Evolutionary conservation across 164 flowering plant genomes (phyloP).

Genomic region (Sedum album): DNA sequence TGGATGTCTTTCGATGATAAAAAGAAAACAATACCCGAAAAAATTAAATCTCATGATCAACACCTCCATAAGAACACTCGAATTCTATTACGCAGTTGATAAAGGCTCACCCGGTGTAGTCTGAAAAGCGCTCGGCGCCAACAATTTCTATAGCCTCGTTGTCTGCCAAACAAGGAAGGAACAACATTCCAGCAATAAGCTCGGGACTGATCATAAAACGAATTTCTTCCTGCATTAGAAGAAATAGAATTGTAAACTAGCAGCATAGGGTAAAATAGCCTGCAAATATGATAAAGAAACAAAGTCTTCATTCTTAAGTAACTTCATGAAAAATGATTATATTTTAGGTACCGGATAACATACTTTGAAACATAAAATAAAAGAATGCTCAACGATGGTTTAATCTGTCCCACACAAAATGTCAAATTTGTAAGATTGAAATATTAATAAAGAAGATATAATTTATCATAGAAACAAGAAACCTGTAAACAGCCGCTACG

Average conservation of each 20-base stretch:
- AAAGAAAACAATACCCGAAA: not conserved
- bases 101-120: conserved; percentile 61
- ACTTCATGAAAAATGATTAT: too few relatives aligned
- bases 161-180: conserved; percentile 73
- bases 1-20: not conserved
- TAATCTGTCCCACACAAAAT: not conserved
- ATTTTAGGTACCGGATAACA: not conserved
- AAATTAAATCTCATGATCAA: not conserved
- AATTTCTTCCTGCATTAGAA: conserved; percentile 73
- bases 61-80: not conserved
- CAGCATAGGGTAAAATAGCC: not conserved
- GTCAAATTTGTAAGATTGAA: not conserved
- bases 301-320: not conserved
- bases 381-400: not conserved
- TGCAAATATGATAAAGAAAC: not conserved
- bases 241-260: not conserved
- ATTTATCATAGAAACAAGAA: not conserved
- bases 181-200: conserved; percentile 79
- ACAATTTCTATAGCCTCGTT: conserved; percentile 93
- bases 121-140: conserved; percentile 82
- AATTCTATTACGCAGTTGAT: not conserved
- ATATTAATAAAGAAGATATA: too few relatives aligned
- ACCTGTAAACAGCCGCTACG: conserved; percentile 88
- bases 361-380: not conserved
- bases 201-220: conserved; percentile 98